Conservation (phyloP, 2,329 filamentous ascomycete genomes). For the Monilinia aucupariae region DNA sequence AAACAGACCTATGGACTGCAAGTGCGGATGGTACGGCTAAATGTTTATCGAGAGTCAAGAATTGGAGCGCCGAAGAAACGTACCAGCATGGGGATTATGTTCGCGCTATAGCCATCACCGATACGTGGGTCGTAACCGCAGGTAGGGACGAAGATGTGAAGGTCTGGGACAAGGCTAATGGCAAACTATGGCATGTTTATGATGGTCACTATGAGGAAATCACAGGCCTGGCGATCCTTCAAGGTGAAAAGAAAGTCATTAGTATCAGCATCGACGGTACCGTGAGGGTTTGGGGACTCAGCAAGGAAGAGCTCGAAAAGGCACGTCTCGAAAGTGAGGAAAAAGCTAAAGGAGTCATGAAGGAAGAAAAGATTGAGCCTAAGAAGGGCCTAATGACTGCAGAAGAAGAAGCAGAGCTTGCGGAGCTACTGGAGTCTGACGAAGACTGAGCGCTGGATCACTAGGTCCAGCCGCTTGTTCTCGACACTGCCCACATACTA, state of each 20-base stretch:
- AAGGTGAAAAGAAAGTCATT: conserved; percentile 51
- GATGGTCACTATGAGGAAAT: conserved; percentile 91
- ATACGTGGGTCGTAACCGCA: conserved; percentile 76
- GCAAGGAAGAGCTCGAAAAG: conserved; percentile 52
- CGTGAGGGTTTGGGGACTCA: conserved; percentile 75
- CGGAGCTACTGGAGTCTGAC: conserved; percentile 75
- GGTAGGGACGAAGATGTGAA: conserved; percentile 89
- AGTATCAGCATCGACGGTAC: conserved; percentile 91
- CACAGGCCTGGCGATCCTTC: conserved; percentile 66
- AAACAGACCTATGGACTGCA: conserved; percentile 79
- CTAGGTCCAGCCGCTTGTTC: background rate
- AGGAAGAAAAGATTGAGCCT: conserved; percentile 41
- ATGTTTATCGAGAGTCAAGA: conserved; percentile 63
- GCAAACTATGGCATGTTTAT: conserved; percentile 67
- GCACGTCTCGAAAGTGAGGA: conserved; percentile 47
- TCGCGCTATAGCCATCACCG: conserved; percentile 69
- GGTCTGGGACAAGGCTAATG: conserved; percentile 74
- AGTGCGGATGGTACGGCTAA: conserved; percentile 87
- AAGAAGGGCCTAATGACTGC: conserved; percentile 62
- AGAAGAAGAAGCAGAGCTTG: conserved; percentile 89
- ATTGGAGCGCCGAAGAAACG: conserved; percentile 66
- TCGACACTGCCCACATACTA: background rate
- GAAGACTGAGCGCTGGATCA: conserved; percentile 43
- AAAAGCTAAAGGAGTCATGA: conserved; percentile 40
- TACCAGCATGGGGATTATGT: conserved; percentile 87